These are phyloP conservation scores for Berberis thunbergii DNA, from an alignment of 164 flowering plant species.

Conservation along the genomic window DNA sequence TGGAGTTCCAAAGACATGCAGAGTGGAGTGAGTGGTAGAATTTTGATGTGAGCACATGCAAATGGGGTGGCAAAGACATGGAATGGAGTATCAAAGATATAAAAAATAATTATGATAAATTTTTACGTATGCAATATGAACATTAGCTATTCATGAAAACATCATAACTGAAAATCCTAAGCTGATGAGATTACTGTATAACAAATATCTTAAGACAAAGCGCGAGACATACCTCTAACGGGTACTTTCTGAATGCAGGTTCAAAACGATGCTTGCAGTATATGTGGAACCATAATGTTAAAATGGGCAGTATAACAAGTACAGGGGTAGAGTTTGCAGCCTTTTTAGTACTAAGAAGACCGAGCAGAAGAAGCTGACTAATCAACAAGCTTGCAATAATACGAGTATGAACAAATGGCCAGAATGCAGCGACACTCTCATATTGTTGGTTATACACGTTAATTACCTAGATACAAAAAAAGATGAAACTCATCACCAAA, in stretches of 20 bases:
- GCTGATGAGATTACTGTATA: not conserved
- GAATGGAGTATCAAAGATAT: too few species aligned
- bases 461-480: constrained; percentile 49
- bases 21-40: too few species aligned
- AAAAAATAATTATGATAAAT: too few species aligned
- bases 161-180: not conserved
- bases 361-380: constrained; percentile 80
- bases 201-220: not conserved
- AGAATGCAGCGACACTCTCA: constrained; percentile 90
- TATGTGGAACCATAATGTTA: constrained; percentile 72
- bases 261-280: constrained; percentile 92
- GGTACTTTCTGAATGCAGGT: constrained; percentile 86
- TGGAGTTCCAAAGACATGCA: too few species aligned
- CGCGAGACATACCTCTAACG: constrained; percentile 62
- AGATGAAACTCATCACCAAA: not conserved
- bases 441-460: constrained; percentile 88
- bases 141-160: too few species aligned
- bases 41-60: too few species aligned
- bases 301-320: constrained; percentile 59
- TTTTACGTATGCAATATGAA: too few species aligned
- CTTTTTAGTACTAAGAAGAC: constrained; percentile 81
- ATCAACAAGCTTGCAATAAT: constrained; percentile 76
- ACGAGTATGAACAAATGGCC: constrained; percentile 95
- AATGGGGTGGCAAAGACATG: too few species aligned
- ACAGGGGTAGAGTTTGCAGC: constrained; percentile 91